Evolutionary conservation across 1,284 basidiomycete species (phyloP), one percentile per base, ranked within the genome.

Genomic region (Heterobasidion annosum): DNA sequence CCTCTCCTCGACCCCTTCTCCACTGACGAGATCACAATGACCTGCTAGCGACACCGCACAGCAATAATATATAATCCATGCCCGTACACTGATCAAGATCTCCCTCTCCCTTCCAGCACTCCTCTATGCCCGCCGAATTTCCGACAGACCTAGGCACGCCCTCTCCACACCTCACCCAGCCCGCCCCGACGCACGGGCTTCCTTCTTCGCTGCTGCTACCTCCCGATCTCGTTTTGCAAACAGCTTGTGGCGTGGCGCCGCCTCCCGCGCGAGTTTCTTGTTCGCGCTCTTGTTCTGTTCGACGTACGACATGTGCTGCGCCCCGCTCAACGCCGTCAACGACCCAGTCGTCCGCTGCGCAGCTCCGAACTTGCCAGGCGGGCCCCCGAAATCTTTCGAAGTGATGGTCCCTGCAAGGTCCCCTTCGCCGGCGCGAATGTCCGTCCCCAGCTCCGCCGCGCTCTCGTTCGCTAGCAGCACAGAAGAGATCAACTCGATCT

Each of bases 231-330:
- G 81, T 69, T 89, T 91, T 55, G 82, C 76, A 69, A 94, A 94
- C 51, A 94, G 69, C 70, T 89, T 90, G 75, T 92, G 84, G 55
- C 90, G 79, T 49, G 70, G 66, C 16, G 78, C 74, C 8, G 71
- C 73, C 56, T 88, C 86, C 58, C 84, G 79, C 48, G 90, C 84
- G 40, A 96, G 77, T 59, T 84, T 82, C 72, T 87, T 88, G 75
- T 96, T 96, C 57, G 87, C 85, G 34, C 85, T 89, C 72, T 92
- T 93, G 73, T 93, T 94, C 70, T 92, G 88, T 70, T 95, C 93
- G 52, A 91, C 78, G 65, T 94, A 95, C 57, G 85, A 88, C 86
- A 96, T 88, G 66, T 93, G 87, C 63, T 91, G 88, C 7, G 83
- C 93, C 46, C 93, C 92, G 65, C 87, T 90, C 59, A 98, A 75